Conservation (phyloP, 352 stramenopile species). For the Globisporangium emineosum region DNA sequence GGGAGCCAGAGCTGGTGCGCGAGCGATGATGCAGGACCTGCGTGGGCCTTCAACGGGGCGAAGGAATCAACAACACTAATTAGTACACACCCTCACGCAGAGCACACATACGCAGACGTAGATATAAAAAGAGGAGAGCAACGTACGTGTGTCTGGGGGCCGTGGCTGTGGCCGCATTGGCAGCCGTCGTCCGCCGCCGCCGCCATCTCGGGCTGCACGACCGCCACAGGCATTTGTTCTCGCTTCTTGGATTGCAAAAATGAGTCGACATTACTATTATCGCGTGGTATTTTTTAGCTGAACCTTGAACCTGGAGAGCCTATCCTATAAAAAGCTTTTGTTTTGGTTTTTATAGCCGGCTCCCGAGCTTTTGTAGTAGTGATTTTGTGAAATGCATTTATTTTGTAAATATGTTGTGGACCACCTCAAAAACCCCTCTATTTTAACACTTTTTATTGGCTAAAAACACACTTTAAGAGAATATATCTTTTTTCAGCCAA, state of each 20-base stretch:
- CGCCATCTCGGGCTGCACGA: constrained; percentile 23
- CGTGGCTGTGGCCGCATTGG: constrained; percentile 34
- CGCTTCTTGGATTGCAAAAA: background rate
- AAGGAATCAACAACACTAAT: background rate
- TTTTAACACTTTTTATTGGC: too few relatives aligned
- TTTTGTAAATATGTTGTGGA: too few relatives aligned
- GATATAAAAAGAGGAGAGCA: background rate
- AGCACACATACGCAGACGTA: background rate
- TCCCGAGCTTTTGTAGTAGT: too few relatives aligned
- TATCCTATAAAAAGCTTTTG: constrained; percentile 3
- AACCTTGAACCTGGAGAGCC: background rate
- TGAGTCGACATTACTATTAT: background rate
- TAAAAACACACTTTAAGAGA: too few relatives aligned
- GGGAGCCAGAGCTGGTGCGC: constrained; percentile 73
- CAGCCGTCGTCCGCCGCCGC: constrained; percentile 20
- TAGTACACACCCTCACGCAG: background rate
- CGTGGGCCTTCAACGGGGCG: background rate
- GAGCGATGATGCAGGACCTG: constrained; percentile 25
- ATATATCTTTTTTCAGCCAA: too few relatives aligned
- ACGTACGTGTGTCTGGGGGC: constrained; percentile 16
- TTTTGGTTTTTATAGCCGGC: too few relatives aligned
- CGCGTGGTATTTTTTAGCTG: constrained; percentile 2
- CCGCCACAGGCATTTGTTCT: constrained; percentile 2
- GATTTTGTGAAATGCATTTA: too few relatives aligned
- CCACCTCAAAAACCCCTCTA: too few relatives aligned